Evolutionary conservation across 2,329 filamentous ascomycete species (phyloP).

Genomic region (Fusarium proliferatum): DNA sequence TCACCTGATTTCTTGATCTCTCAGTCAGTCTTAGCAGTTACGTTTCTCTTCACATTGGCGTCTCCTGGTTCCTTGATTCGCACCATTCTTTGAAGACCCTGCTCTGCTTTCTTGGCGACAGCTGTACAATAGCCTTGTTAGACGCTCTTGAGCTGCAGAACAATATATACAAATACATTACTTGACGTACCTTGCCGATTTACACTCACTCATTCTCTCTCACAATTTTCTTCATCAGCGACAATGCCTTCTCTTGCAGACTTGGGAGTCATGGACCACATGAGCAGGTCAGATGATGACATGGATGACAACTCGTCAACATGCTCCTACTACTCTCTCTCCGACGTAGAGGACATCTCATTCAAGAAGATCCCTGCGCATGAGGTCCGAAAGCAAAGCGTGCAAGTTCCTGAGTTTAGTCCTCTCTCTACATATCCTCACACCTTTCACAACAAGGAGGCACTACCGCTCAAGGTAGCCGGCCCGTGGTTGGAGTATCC

Average conservation of each 20-base stretch:
- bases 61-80: too few relatives aligned
- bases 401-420: neutral
- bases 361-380: neutral
- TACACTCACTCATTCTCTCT: neutral
- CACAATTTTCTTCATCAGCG: accelerated
- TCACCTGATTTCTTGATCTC: too few relatives aligned
- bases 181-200: neutral
- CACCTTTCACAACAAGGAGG: neutral
- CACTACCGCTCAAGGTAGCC: neutral
- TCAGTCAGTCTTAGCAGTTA: too few relatives aligned
- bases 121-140: neutral
- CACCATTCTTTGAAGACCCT: too few relatives aligned
- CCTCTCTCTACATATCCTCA: neutral
- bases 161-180: neutral
- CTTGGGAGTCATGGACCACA: conserved; percentile 1
- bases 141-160: neutral
- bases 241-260: neutral
- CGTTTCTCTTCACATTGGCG: too few relatives aligned
- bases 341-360: neutral
- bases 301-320: conserved; percentile 11
- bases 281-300: neutral
- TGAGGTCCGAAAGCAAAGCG: conserved; percentile 1
- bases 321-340: conserved; percentile 13
- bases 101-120: neutral
- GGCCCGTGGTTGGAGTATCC: conserved; percentile 10